Percentiles rank a stretch among this genome's conserved stretches.
These are phyloP conservation scores for Byssothecium circinans DNA, from an alignment of 2,329 filamentous ascomycete species.

Conservation along the genomic window DNA sequence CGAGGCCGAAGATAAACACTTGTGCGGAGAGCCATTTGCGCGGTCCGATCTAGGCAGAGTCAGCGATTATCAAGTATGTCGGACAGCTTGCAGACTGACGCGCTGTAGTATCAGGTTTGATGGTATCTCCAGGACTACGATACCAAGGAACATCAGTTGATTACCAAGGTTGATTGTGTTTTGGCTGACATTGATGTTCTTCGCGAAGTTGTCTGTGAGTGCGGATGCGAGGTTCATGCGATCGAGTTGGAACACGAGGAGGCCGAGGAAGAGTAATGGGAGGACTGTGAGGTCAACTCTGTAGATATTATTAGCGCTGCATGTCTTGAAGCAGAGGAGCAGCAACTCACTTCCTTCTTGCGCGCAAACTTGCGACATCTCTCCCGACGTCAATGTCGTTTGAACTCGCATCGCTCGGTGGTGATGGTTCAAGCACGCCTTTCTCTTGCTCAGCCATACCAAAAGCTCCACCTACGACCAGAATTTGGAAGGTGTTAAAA, in stretches of 20 bases:
- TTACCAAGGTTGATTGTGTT: conserved; percentile 57
- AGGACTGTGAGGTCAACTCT: conserved; percentile 54
- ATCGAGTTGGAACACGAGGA: conserved; percentile 57
- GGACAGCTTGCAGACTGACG: too few species aligned
- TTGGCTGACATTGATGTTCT: conserved; percentile 48
- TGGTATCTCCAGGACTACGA: conserved; percentile 55
- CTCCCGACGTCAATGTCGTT: conserved; percentile 11
- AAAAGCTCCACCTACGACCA: too few species aligned
- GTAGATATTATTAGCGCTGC: not conserved
- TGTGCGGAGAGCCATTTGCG: conserved; percentile 54
- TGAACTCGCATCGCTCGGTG: conserved; percentile 11
- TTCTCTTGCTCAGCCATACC: conserved; percentile 18
- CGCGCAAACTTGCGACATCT: conserved; percentile 14
- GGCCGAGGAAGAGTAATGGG: conserved; percentile 52
- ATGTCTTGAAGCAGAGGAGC: not conserved
- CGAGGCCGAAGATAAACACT: conserved; percentile 53
- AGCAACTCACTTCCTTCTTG: conserved; percentile 22
- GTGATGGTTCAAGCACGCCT: conserved; percentile 1
- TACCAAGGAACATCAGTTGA: conserved; percentile 57
- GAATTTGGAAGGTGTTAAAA: not conserved
- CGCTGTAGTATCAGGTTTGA: conserved; percentile 52
- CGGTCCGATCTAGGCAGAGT: conserved; percentile 19
- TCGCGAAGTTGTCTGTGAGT: conserved; percentile 52
- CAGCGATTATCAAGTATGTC: not conserved
- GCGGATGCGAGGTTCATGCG: conserved; percentile 58